Percentiles rank a stretch among this genome's conserved stretches.
These are phyloP conservation scores for Jamesozyma jinghongensis DNA, from an alignment of 805 yeast genomes.

Conservation along the genomic window DNA sequence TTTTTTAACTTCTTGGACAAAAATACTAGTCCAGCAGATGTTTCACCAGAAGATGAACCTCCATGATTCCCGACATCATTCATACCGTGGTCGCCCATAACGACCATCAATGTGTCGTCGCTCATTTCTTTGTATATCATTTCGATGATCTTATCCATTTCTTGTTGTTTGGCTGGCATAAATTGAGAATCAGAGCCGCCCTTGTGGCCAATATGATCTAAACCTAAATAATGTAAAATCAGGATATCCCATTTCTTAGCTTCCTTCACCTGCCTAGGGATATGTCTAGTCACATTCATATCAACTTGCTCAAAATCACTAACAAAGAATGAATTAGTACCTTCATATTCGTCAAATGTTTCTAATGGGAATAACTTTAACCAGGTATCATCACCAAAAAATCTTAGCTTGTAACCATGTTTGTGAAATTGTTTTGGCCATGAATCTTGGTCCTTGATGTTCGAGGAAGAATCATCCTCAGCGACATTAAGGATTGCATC, in stretches of 20 bases:
- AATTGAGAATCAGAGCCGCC: conserved; percentile 79
- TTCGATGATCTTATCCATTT: conserved; percentile 68
- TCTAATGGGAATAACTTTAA: conserved; percentile 66
- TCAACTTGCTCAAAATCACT: conserved; percentile 94
- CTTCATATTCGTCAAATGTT: conserved; percentile 59
- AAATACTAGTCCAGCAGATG: conserved; percentile 72
- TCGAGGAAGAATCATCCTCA: conserved; percentile 70
- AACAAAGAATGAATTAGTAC: conserved; percentile 90
- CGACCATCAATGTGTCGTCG: conserved; percentile 54
- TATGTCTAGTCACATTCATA: conserved; percentile 81
- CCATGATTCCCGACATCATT: conserved; percentile 95
- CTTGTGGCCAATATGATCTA: conserved; percentile 97
- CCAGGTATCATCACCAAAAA: conserved; percentile 99
- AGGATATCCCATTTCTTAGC: conserved; percentile 66
- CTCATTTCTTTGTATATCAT: conserved; percentile 40
- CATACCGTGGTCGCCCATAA: conserved; percentile 96
- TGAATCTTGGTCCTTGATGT: conserved; percentile 67
- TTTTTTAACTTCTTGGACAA: conserved; percentile 50
- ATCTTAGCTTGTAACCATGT: conserved; percentile 41
- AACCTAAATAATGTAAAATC: conserved; percentile 82
- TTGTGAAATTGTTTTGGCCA: conserved; percentile 65
- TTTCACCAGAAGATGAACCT: conserved; percentile 88
- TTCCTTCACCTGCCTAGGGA: conserved; percentile 46
- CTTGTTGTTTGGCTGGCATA: conserved; percentile 76
- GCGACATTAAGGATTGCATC: conserved; percentile 93